Evolutionary conservation across 805 yeast species (phyloP).

Genomic region (Cyberlindnera mississippiensis): DNA sequence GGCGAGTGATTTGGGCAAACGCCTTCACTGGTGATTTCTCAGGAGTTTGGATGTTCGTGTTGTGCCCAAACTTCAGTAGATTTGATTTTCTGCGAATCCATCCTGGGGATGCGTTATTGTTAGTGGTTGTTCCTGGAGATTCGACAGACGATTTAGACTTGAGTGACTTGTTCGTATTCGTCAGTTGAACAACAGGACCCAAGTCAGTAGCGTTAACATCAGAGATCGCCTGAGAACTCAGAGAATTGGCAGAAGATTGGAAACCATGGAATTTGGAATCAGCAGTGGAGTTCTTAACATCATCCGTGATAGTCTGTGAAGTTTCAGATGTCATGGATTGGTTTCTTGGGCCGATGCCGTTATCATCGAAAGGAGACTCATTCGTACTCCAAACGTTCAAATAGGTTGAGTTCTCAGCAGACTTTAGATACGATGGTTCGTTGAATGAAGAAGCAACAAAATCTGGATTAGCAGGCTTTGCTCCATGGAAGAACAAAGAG

Average conservation of each 20-base stretch:
- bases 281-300: not conserved
- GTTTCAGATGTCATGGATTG: not conserved
- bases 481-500: slow-evolving; percentile 24
- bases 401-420: not conserved
- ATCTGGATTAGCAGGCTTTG: slow-evolving; percentile 8
- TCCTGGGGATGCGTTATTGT: slow-evolving; percentile 32
- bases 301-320: not conserved
- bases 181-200: slow-evolving; percentile 17
- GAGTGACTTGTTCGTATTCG: slow-evolving; percentile 21
- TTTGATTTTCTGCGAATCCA: slow-evolving; percentile 32
- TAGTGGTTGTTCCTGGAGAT: slow-evolving; percentile 7
- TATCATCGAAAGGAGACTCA: slow-evolving; percentile 3
- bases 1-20: slow-evolving; percentile 3
- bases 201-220: slow-evolving; percentile 7
- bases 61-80: slow-evolving; percentile 34
- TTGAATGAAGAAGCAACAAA: not conserved
- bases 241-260: slow-evolving; percentile 11
- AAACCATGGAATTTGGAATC: slow-evolving; percentile 10
- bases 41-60: slow-evolving; percentile 1
- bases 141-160: slow-evolving; percentile 20
- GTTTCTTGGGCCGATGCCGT: slow-evolving; percentile 11
- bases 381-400: slow-evolving; percentile 16
- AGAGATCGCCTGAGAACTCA: slow-evolving; percentile 14
- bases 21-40: slow-evolving; percentile 23
- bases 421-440: not conserved